Conservation (phyloP, 176 grass and related monocot species). For the Oryza meridionalis region DNA sequence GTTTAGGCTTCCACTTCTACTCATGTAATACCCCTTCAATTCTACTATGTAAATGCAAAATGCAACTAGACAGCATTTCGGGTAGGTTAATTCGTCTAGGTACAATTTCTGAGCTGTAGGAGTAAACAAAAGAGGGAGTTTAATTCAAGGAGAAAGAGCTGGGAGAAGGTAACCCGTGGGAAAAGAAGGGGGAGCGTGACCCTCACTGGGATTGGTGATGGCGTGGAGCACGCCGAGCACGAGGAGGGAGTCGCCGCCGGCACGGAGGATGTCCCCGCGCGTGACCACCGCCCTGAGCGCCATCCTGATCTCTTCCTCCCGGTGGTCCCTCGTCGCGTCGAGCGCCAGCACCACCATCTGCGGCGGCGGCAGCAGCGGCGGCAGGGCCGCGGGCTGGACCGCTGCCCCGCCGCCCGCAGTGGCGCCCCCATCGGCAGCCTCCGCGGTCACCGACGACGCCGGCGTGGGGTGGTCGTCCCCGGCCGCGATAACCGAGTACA, state of each 20-base stretch:
- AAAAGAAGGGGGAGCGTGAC: neutral
- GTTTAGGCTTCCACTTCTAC: neutral
- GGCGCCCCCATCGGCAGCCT: neutral
- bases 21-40: neutral
- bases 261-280: slow-evolving; percentile 54
- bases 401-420: neutral
- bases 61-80: neutral
- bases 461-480: slow-evolving; percentile 31
- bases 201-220: slow-evolving; percentile 65
- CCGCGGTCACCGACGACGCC: neutral
- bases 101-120: neutral
- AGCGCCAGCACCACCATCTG: slow-evolving; percentile 69
- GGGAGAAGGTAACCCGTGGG: neutral
- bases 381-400: neutral
- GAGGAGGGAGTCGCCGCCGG: slow-evolving; percentile 49
- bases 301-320: slow-evolving; percentile 55
- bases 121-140: neutral
- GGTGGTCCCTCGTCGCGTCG: slow-evolving; percentile 60
- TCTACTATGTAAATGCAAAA: neutral
- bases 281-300: slow-evolving; percentile 30
- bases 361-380: slow-evolving; percentile 37
- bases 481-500: slow-evolving; percentile 45
- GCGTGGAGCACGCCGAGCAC: slow-evolving; percentile 68
- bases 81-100: neutral
- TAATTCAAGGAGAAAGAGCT: slow-evolving; percentile 5